These are phyloP conservation scores for Leccinum ochraceum DNA, from an alignment of 768 basidiomycete genomes.

Conservation along the genomic window DNA sequence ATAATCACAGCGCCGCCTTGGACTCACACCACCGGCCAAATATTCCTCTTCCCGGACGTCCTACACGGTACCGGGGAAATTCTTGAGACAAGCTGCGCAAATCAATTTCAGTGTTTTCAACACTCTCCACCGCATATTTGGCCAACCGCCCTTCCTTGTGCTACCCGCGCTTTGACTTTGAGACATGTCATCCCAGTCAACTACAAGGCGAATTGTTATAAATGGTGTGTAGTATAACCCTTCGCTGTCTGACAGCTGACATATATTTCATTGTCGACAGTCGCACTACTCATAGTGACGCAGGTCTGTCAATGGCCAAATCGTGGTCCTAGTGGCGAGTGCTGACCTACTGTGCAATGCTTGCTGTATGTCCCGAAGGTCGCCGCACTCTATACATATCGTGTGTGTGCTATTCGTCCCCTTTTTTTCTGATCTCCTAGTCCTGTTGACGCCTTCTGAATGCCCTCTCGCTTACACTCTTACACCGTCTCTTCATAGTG, in stretches of 20 bases:
- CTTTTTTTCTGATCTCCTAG: background rate
- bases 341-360: constrained; percentile 5
- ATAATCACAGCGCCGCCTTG: too few species aligned
- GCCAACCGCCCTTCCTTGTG: background rate
- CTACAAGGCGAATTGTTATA: constrained; percentile 44
- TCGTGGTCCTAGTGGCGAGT: background rate
- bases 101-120: background rate
- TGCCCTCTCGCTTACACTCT: background rate
- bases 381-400: constrained; percentile 75
- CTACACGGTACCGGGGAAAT: background rate
- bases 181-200: constrained; percentile 32
- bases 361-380: constrained; percentile 46
- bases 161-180: background rate
- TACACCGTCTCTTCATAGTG: constrained; percentile 44
- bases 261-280: constrained; percentile 29
- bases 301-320: constrained; percentile 41
- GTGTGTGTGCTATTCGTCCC: constrained; percentile 44
- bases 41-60: background rate
- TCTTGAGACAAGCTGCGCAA: background rate
- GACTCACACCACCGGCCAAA: too few species aligned
- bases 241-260: constrained; percentile 10
- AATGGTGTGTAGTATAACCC: constrained; percentile 37
- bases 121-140: background rate
- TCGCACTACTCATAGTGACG: constrained; percentile 52
- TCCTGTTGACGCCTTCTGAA: background rate